phyloP scores from a whole-genome alignment of 1,284 basidiomycete genomes.

The Austropuccinia psidii region DNA sequence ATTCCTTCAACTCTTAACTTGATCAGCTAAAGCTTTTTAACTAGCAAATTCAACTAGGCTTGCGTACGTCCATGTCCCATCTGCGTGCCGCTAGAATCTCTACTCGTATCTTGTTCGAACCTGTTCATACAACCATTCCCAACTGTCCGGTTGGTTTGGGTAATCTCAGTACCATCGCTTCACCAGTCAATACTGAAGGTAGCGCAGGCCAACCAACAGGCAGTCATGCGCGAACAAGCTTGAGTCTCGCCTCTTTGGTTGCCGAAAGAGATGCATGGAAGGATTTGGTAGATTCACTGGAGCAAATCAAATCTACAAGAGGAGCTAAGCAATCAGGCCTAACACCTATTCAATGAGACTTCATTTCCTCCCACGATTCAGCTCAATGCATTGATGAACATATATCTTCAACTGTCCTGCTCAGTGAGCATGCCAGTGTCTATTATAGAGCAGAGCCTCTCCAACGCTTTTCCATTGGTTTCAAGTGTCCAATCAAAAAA shows the following conservation, averaged over 20 bases:
- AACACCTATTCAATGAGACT: no score
- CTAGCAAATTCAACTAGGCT: conserved; percentile 15
- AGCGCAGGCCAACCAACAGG: neutral
- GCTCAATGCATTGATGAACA: no score
- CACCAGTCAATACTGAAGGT: neutral
- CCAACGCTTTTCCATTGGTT: no score
- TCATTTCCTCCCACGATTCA: no score
- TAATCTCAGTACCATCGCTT: neutral
- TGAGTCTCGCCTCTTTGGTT: neutral
- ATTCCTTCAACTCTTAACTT: neutral
- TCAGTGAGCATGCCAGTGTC: no score
- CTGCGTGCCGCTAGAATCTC: conserved; percentile 19
- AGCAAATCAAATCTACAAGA: neutral
- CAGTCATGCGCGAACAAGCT: neutral
- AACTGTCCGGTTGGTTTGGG: conserved; percentile 9
- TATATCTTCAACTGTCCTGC: no score
- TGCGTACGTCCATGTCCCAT: conserved; percentile 19
- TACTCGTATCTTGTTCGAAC: conserved; percentile 27
- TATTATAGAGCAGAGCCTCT: no score
- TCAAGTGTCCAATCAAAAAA: no score
- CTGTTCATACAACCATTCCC: conserved; percentile 1
- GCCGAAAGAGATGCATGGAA: conserved; percentile 11
- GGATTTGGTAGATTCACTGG: neutral
- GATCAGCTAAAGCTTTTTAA: no score
- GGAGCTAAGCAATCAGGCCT: no score